Conservation (phyloP, 345 rosid species). For the Xanthoceras sorbifolium region DNA sequence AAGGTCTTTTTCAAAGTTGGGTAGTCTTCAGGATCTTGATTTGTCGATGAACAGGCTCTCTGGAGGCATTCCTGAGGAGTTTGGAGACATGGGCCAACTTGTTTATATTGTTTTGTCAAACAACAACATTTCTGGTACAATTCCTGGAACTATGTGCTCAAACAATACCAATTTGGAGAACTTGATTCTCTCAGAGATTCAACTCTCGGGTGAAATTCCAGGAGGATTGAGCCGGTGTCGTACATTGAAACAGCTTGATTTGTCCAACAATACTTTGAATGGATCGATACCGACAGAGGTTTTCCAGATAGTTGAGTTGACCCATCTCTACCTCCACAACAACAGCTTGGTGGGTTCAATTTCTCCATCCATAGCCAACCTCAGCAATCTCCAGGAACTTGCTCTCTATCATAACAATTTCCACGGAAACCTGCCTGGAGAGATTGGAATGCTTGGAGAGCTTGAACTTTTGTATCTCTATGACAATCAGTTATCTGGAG, state of each 20-base stretch:
- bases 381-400: constrained; percentile 62
- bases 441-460: constrained; percentile 52
- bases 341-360: constrained; percentile 77
- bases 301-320: constrained; percentile 50
- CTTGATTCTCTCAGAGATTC: constrained; percentile 52
- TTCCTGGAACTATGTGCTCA: constrained; percentile 59
- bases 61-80: constrained; percentile 70
- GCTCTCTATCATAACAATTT: constrained; percentile 79
- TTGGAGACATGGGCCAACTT: constrained; percentile 71
- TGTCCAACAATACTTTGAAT: constrained; percentile 70
- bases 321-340: constrained; percentile 82
- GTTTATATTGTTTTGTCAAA: constrained; percentile 55
- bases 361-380: constrained; percentile 64
- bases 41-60: constrained; percentile 67
- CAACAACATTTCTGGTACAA: constrained; percentile 59
- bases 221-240: constrained; percentile 53
- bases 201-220: constrained; percentile 74
- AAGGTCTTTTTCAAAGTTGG: constrained; percentile 45
- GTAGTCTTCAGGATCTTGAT: constrained; percentile 64
- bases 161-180: constrained; percentile 53
- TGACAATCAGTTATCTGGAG: constrained; percentile 69
- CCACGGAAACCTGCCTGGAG: constrained; percentile 64
- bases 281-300: constrained; percentile 70
- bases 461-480: constrained; percentile 72
- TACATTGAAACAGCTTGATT: constrained; percentile 69